A percentile compares a stretch with the other conserved stretches of the same genome.
phyloP scores from a whole-genome alignment of 805 yeast genomes.

The Schizosaccharomyces octosporus region DNA sequence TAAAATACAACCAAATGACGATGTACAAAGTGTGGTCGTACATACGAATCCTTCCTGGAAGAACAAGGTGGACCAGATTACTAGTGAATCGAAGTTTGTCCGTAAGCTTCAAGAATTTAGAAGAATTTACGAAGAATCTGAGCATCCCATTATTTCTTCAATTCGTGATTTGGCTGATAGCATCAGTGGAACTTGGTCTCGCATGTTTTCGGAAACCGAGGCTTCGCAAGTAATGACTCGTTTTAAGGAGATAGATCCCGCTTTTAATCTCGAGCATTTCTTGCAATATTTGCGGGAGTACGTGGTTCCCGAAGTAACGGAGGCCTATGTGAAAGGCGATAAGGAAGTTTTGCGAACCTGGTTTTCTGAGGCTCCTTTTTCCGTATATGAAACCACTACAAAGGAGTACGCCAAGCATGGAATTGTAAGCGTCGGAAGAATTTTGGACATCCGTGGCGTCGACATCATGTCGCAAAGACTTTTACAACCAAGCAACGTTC shows the following conservation, averaged over 20 bases:
- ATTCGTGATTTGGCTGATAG: constrained; percentile 60
- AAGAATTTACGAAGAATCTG: constrained; percentile 59
- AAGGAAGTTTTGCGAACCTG: constrained; percentile 59
- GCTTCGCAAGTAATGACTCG: constrained; percentile 72
- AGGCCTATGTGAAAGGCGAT: constrained; percentile 84
- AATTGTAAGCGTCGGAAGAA: constrained; percentile 68
- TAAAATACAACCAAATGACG: constrained; percentile 26
- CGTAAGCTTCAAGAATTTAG: constrained; percentile 34
- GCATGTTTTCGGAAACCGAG: constrained; percentile 89
- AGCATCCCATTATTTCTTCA: constrained; percentile 64
- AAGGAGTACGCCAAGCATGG: constrained; percentile 83
- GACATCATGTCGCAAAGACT: constrained; percentile 73
- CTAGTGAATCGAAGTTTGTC: constrained; percentile 46
- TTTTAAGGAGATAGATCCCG: constrained; percentile 74
- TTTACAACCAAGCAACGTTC: constrained; percentile 72
- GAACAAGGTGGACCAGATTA: constrained; percentile 41
- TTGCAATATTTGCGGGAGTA: constrained; percentile 66
- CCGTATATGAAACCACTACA: constrained; percentile 80
- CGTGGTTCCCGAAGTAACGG: constrained; percentile 83
- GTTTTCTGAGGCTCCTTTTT: constrained; percentile 92
- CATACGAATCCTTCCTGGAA: constrained; percentile 52
- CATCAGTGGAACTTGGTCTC: constrained; percentile 24
- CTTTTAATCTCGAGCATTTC: constrained; percentile 56
- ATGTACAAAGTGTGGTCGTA: constrained; percentile 65
- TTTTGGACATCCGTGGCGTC: constrained; percentile 83